phyloP scores from a whole-genome alignment of 495 filamentous ascomycete species.

The Baudoinia panamericana region DNA sequence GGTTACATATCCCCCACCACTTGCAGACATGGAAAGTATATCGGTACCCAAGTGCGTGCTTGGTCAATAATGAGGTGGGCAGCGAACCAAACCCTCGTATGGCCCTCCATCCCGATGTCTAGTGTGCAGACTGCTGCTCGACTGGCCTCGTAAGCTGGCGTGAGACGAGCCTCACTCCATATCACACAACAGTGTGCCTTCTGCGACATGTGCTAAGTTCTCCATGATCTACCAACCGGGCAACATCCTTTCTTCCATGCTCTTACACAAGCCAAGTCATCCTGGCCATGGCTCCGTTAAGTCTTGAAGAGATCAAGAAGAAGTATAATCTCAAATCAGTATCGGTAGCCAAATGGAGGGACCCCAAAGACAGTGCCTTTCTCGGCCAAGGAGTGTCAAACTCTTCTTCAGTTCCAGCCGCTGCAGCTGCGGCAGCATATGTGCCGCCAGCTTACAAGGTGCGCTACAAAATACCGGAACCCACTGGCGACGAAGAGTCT shows the following conservation, averaged over 20 bases:
- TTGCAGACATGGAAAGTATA: background rate
- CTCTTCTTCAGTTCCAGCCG: background rate
- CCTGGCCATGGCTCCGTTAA: slow-evolving; percentile 14
- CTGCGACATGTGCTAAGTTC: background rate
- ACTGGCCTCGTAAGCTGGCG: background rate
- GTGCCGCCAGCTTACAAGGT: slow-evolving; percentile 14
- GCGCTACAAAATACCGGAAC: slow-evolving; percentile 6
- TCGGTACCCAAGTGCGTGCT: background rate
- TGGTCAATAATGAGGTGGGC: background rate
- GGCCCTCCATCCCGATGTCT: background rate
- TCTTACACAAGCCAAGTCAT: background rate
- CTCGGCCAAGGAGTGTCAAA: slow-evolving; percentile 10
- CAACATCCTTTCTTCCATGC: too few relatives aligned
- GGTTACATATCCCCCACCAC: too few relatives aligned
- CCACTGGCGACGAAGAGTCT: slow-evolving; percentile 17
- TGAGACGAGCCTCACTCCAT: background rate
- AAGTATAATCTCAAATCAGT: slow-evolving; percentile 13
- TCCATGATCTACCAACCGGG: background rate
- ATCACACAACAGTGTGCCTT: background rate
- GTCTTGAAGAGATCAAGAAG: slow-evolving; percentile 16
- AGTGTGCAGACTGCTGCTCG: background rate
- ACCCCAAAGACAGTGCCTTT: slow-evolving; percentile 5
- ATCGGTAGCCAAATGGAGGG: slow-evolving; percentile 14
- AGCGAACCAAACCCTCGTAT: background rate
- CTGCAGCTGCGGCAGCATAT: slow-evolving; percentile 3